Evolutionary conservation across 441 rosid species (phyloP), one percentile per base, ranked within the genome.

Genomic region (Mallotus repandus): DNA sequence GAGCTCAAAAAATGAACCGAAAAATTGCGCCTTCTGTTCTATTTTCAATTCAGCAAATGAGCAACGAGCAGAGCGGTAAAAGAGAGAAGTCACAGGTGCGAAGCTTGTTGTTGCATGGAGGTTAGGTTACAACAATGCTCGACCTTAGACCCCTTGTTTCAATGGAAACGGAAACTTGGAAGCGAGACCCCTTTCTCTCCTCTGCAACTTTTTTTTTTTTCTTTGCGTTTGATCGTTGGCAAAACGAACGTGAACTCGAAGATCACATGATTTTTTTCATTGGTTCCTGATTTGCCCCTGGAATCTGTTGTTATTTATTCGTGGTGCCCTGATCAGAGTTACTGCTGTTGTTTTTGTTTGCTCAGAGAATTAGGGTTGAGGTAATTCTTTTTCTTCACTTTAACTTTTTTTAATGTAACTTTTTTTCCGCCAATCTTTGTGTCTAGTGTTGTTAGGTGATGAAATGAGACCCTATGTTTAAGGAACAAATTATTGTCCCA

Each of bases 191-290:
- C 38, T 18, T 52, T 32, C 61, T 22, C 55, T 43, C 38, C 75
- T 72, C 72, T 58, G 61, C 52, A 29, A 14, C 74, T 76, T 76
- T 81, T 76, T 70, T 73, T 76, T 45, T 63, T 75, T 79, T 79
- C 79, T 68, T 68, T 76, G 9, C 38, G 32, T 29, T 29, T 29
- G 32, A 29, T 29, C 32, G 32, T 29, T 29, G 32, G 63, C 70
- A 25, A 72, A 14, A 75, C 72, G 77, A 76, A 86, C 88, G 90
- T 68, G 79, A 81, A 46, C 76, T 68, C 66, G 61, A 74, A 60
- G 38, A 35, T 15, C 18, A 63, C 43, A 64, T 68, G 9, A 19
- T 2, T 19, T 38, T 38, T 41, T 61, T 74, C 19, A 15, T 29
- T 19, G 13, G 16, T 61, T 13, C 69, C 78, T 7, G 55, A 53